Evolutionary conservation across 192 early-diverging fungal species (phyloP).

Genomic region (Coemansia erecta): DNA sequence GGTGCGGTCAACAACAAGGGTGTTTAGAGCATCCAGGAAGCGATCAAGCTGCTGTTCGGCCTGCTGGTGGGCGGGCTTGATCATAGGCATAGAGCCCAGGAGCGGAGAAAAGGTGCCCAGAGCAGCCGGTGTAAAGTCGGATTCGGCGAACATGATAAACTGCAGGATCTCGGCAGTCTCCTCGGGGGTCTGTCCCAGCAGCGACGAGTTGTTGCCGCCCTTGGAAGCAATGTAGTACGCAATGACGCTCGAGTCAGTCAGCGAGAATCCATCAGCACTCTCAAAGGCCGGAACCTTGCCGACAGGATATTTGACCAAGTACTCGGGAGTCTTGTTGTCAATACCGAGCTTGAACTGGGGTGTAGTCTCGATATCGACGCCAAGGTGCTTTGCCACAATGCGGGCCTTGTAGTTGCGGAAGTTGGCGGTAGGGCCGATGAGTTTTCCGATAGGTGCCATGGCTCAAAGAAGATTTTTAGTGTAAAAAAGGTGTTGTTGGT

Average conservation of each 20-base stretch:
- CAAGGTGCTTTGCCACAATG: slow-evolving; percentile 77
- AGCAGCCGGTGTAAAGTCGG: slow-evolving; percentile 47
- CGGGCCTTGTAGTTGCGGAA: slow-evolving; percentile 59
- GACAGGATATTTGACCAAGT: slow-evolving; percentile 85
- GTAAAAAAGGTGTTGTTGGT: too few species aligned
- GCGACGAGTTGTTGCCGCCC: slow-evolving; percentile 39
- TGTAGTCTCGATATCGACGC: slow-evolving; percentile 66
- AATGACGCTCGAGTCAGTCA: slow-evolving; percentile 87
- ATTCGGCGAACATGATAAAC: slow-evolving; percentile 63
- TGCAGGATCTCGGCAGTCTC: slow-evolving; percentile 66
- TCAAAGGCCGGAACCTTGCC: slow-evolving; percentile 92
- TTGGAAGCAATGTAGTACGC: slow-evolving; percentile 74
- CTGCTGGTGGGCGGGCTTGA: slow-evolving; percentile 66
- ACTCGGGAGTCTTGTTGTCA: slow-evolving; percentile 79
- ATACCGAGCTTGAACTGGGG: slow-evolving; percentile 62
- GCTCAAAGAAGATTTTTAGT: too few species aligned
- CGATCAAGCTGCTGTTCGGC: slow-evolving; percentile 67
- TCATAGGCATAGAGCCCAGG: slow-evolving; percentile 42
- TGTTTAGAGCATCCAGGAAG: slow-evolving; percentile 71
- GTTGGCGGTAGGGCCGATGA: slow-evolving; percentile 35
- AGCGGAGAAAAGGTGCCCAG: slow-evolving; percentile 51
- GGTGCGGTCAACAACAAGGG: slow-evolving; percentile 78
- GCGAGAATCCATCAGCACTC: slow-evolving; percentile 68
- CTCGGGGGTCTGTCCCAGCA: slow-evolving; percentile 60
- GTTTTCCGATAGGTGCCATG: slow-evolving; percentile 45